phyloP scores from a whole-genome alignment of 805 yeast species.

The Candida yuanshanica region DNA sequence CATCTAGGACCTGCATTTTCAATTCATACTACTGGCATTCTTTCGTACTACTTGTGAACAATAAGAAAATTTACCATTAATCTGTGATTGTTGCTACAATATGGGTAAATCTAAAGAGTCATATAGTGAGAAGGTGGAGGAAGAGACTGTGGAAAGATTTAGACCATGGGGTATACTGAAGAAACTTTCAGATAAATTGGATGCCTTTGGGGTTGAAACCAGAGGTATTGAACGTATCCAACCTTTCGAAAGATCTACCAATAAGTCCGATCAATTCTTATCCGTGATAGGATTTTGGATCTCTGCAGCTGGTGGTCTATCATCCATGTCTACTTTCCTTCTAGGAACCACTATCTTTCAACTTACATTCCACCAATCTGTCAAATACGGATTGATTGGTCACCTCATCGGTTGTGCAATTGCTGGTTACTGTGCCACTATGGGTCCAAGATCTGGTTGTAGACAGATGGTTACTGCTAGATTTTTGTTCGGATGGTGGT shows the following conservation, averaged over 20 bases:
- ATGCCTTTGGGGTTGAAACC: slow-evolving; percentile 60
- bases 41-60: too few relatives aligned
- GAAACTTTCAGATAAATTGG: slow-evolving; percentile 40
- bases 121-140: slow-evolving; percentile 7
- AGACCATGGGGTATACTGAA: slow-evolving; percentile 19
- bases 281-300: slow-evolving; percentile 73
- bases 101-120: slow-evolving; percentile 2
- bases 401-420: slow-evolving; percentile 63
- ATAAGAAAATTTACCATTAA: too few relatives aligned
- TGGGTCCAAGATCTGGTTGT: slow-evolving; percentile 90
- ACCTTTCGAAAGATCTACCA: slow-evolving; percentile 57
- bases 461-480: slow-evolving; percentile 84
- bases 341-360: slow-evolving; percentile 70
- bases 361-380: slow-evolving; percentile 59
- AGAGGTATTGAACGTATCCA: slow-evolving; percentile 74
- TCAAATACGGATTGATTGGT: slow-evolving; percentile 59
- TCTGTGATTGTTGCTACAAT: neutral
- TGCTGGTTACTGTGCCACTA: slow-evolving; percentile 77
- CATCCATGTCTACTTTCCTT: slow-evolving; percentile 81
- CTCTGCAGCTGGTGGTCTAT: slow-evolving; percentile 81
- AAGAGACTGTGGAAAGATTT: slow-evolving; percentile 5
- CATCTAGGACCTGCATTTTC: too few relatives aligned
- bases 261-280: slow-evolving; percentile 27
- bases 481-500: slow-evolving; percentile 80
- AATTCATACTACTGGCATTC: too few relatives aligned